Percentiles rank a stretch among this genome's conserved stretches.
These are phyloP conservation scores for Myochromella boudieri DNA, from an alignment of 768 basidiomycete species.

Conservation along the genomic window DNA sequence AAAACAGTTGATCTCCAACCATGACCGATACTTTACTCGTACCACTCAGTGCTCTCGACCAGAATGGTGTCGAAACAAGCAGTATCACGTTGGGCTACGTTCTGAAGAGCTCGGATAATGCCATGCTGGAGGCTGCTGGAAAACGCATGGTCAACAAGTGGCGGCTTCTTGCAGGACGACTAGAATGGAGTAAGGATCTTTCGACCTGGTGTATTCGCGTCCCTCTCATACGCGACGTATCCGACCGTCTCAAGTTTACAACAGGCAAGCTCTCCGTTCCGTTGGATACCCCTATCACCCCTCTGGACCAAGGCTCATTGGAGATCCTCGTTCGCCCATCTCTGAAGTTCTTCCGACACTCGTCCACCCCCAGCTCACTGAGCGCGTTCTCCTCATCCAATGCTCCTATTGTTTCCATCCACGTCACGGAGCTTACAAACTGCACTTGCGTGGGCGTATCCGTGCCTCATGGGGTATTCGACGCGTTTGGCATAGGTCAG, in stretches of 20 bases:
- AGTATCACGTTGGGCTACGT: constrained; percentile 7
- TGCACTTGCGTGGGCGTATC: constrained; percentile 7
- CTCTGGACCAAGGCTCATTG: background rate
- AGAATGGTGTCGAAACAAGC: constrained; percentile 1
- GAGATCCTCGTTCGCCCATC: background rate
- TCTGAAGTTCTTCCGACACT: constrained; percentile 7
- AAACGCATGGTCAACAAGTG: constrained; percentile 9
- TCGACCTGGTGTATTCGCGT: constrained; percentile 4
- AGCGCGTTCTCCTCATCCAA: background rate
- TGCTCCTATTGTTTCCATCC: constrained; percentile 8
- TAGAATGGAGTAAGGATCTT: background rate
- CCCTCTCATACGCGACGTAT: background rate
- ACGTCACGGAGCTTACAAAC: constrained; percentile 5
- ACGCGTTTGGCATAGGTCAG: constrained; percentile 1
- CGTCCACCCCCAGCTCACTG: constrained; percentile 1
- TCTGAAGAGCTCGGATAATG: constrained; percentile 1
- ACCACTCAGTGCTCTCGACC: constrained; percentile 7
- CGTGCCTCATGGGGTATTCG: constrained; percentile 6
- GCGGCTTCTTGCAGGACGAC: constrained; percentile 10
- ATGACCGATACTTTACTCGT: constrained; percentile 6
- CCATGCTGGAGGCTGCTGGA: constrained; percentile 2
- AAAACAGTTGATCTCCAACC: too few relatives aligned
- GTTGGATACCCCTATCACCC: constrained; percentile 1
- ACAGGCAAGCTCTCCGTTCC: background rate
- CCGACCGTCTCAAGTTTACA: constrained; percentile 3